Base-by-base conservation (phyloP, 352 stramenopile genomes). In the Phytopythium oedochilum region DNA sequence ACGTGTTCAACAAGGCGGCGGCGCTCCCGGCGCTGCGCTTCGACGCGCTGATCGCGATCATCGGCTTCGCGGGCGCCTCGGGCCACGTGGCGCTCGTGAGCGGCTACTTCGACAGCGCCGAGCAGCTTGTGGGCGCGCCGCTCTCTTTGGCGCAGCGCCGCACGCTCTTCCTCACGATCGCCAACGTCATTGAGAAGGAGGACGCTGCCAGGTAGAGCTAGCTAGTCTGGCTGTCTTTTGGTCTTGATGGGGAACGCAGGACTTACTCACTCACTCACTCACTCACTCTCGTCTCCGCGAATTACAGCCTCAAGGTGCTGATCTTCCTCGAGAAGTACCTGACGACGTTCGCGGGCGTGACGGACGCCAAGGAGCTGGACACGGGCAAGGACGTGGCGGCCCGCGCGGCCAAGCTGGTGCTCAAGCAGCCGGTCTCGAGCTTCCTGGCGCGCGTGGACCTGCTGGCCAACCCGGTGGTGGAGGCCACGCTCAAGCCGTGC, bases 371-470 rank as follows among this genome's bases (percentile, higher is more conserved):
- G 61, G 72, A 88, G 23, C 61, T 79, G 11, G 63, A 63, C 25
- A 67, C 68, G 9, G 87, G 81, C 51, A 91, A 92, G 62, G 67
- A 83, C 55, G 78, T 90, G 32, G 83, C 90, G 6, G 66, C 89
- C 28, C 91, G 88, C 51, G 89, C 88, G 7, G 76, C 73, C 23
- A 81, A 94, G 55, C 77, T 93, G 53, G 86, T 94, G 53, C 85
- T 97, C 53, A 75, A 92, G 59, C 83, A 97, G 62, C 92, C 94
- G 5, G 74, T 98, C 53, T 77, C 87, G 44, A 86, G 88, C 56
- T 98, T 98, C 63, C 64, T 88, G 29, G 74, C 88, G n/a, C 87
- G 96, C 61, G 74, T 96, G 48, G 86, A 91, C 53, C 69, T 98
- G 48, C 68, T 96, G 17, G 67, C 77, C 18, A 77, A 86, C 42